Percentiles rank a stretch among this genome's conserved stretches.
Conservation (phyloP, 2,329 filamentous ascomycete species). For the Fusarium equiseti region DNA sequence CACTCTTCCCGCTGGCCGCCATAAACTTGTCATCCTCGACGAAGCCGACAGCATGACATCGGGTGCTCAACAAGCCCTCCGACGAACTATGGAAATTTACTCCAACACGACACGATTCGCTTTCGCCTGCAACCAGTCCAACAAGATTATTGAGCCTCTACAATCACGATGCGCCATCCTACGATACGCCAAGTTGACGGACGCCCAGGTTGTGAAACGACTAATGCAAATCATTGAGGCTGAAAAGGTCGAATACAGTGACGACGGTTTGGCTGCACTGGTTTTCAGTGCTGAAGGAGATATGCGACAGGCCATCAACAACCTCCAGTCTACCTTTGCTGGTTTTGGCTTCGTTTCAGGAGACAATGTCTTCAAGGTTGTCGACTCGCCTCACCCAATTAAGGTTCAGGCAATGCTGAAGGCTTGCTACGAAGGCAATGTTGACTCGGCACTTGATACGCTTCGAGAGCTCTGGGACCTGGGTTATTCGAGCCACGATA, state of each 20-base stretch:
- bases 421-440: conserved; percentile 91
- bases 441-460: conserved; percentile 87
- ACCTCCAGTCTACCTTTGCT: conserved; percentile 90
- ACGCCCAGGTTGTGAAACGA: conserved; percentile 91
- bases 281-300: conserved; percentile 98
- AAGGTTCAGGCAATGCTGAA: conserved; percentile 99
- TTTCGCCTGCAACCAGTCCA: conserved; percentile 98
- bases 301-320: conserved; percentile 99
- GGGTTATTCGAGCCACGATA: conserved; percentile 98
- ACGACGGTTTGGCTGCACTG: conserved; percentile 94
- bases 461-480: conserved; percentile 93
- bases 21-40: conserved; percentile 97
- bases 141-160: conserved; percentile 99
- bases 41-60: conserved; percentile 99
- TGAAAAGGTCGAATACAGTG: conserved; percentile 89
- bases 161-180: conserved; percentile 97
- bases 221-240: conserved; percentile 92
- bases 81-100: conserved; percentile 99
- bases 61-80: conserved; percentile 93
- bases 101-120: conserved; percentile 96
- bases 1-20: conserved; percentile 87
- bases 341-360: conserved; percentile 98
- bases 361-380: conserved; percentile 97
- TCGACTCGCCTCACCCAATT: conserved; percentile 96
- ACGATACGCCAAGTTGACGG: conserved; percentile 90